Percentiles rank a stretch among this genome's conserved stretches.
Conservation (phyloP, 148 eudicot species). For the Cornus florida region DNA sequence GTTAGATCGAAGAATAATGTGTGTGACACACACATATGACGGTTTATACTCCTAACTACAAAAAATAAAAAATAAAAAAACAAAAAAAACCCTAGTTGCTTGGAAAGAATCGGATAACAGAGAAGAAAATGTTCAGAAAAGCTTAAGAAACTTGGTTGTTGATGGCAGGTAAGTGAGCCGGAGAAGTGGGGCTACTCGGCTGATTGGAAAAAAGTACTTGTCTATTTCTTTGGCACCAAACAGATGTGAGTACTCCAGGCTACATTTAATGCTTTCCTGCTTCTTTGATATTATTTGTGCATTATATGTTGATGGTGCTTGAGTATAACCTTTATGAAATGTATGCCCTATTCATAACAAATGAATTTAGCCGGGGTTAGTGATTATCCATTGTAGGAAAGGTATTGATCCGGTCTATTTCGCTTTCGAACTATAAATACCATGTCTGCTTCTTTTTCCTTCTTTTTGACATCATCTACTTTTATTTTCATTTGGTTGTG, state of each 20-base stretch:
- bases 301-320: neutral
- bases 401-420: neutral
- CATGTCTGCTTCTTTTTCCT: neutral
- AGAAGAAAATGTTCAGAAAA: neutral
- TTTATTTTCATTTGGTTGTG: neutral
- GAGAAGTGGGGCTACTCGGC: slow-evolving; percentile 77
- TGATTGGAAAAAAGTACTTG: slow-evolving; percentile 86
- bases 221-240: slow-evolving; percentile 80
- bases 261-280: neutral
- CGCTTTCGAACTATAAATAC: neutral
- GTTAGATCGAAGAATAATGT: neutral
- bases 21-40: too few relatives aligned
- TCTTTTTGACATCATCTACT: neutral
- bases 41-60: neutral
- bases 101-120: neutral
- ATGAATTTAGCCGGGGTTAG: too few relatives aligned
- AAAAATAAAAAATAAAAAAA: too few relatives aligned
- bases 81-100: neutral
- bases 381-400: neutral
- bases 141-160: slow-evolving; percentile 11
- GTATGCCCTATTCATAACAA: neutral
- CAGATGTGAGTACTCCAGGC: slow-evolving; percentile 74
- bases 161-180: slow-evolving; percentile 84
- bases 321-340: neutral
- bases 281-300: neutral